phyloP scores from a whole-genome alignment of 371 early-diverging fungal species.

The Sporodiniella umbellata region DNA sequence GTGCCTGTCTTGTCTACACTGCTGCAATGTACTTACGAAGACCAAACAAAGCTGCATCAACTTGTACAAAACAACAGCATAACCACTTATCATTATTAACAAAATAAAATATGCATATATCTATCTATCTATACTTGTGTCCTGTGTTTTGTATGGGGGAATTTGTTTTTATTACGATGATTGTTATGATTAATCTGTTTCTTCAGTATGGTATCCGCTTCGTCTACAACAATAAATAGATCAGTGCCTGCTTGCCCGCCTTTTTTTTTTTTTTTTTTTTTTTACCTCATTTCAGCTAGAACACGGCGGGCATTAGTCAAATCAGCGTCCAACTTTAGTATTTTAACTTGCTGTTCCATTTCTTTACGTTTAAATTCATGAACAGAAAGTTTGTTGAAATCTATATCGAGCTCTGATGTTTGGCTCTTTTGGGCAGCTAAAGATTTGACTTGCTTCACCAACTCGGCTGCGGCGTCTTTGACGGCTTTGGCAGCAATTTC shows the following conservation, averaged over 20 bases:
- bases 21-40: conserved; percentile 29
- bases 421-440: conserved; percentile 72
- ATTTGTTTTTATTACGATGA: too few species aligned
- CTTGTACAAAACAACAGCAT: neutral
- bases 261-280: conserved; percentile 53
- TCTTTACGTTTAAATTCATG: conserved; percentile 94
- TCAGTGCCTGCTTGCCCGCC: neutral
- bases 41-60: conserved; percentile 20
- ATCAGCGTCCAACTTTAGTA: conserved; percentile 92
- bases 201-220: conserved; percentile 51
- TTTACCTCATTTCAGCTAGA: conserved; percentile 90
- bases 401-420: conserved; percentile 48
- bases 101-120: neutral
- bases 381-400: conserved; percentile 74
- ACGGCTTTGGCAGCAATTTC: conserved; percentile 93
- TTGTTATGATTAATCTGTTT: conserved; percentile 33
- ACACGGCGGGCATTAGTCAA: conserved; percentile 81
- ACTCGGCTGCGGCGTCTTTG: conserved; percentile 83
- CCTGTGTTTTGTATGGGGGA: too few species aligned
- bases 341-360: conserved; percentile 97
- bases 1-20: conserved; percentile 32
- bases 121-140: too few species aligned
- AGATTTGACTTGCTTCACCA: conserved; percentile 92
- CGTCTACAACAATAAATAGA: conserved; percentile 22
- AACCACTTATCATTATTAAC: neutral